Evolutionary conservation across 1,284 basidiomycete species (phyloP), one percentile per base, ranked within the genome.

Genomic region (Trametes hirsuta): DNA sequence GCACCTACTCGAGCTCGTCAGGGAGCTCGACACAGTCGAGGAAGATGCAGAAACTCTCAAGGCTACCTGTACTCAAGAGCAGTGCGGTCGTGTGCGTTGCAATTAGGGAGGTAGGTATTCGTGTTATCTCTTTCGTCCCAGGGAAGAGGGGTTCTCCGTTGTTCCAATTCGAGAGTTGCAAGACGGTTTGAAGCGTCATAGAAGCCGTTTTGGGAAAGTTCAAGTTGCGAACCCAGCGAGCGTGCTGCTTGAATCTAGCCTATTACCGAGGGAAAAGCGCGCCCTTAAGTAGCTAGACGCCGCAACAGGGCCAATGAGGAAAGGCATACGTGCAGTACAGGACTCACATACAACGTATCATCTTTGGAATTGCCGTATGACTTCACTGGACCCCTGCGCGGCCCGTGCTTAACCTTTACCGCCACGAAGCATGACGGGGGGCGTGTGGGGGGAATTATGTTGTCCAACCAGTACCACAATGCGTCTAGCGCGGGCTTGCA

Each of bases 21-120:
- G 44, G 36, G 36, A 55, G 53, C 6, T 37, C n/a, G 34, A 55
- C 34, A 18, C 53, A 47, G 37, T 55, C 53, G 24, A 55, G 37
- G 22, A 55, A 46, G 37, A 55, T 42, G 37, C 41, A 39, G n/a
- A 54, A 47, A 18, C 39, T 24, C 18, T 48, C 46, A 12, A 55
- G 46, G 18, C 18, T 39, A 1, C 39, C 47, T 4, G 35, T 14
- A 3, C 47, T 22, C 11, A 49, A n/a, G 5, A 24, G 35, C n/a
- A 49, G 21, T 18, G 35, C 47, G 18, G 36, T n/a, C 10, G 12
- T 49, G 9, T 49, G 35, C 8, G 35, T 49, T 3, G 47, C 18
- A 18, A 18, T 18, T 18, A 18, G 35, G 18, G 47, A 49, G 6
- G 47, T 22, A 3, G 47, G 47, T 10, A 49, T 35, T 42, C 52